Percentiles rank a stretch among this genome's conserved stretches.
phyloP scores from a whole-genome alignment of 164 flowering plant species.

The Vitis rotundifolia region DNA sequence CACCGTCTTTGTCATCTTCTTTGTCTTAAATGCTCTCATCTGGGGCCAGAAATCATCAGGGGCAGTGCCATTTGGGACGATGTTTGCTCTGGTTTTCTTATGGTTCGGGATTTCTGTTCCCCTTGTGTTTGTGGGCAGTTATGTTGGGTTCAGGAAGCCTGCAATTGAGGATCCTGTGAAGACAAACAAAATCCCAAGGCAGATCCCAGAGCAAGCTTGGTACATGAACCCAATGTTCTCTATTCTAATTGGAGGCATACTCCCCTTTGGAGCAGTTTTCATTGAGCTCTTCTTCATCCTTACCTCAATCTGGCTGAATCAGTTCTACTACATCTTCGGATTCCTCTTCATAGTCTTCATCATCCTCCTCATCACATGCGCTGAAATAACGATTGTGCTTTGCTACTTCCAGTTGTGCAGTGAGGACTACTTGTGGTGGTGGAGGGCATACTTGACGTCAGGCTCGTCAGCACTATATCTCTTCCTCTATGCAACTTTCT shows the following conservation, averaged over 20 bases:
- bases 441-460: constrained; percentile 60
- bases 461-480: constrained; percentile 67
- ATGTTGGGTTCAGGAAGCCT: constrained; percentile 63
- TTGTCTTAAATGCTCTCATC: constrained; percentile 59
- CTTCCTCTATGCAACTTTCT: constrained; percentile 59
- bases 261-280: constrained; percentile 69
- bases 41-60: constrained; percentile 78
- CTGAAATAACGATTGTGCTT: constrained; percentile 58
- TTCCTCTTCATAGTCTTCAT: constrained; percentile 59
- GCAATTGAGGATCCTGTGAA: constrained; percentile 58
- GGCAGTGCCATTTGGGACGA: constrained; percentile 78
- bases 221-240: constrained; percentile 62
- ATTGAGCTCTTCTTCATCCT: constrained; percentile 71
- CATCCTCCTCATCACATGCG: constrained; percentile 60
- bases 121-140: constrained; percentile 60
- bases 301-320: constrained; percentile 64
- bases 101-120: constrained; percentile 80
- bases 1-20: constrained; percentile 45
- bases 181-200: constrained; percentile 55
- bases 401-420: constrained; percentile 69
- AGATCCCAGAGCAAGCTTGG: constrained; percentile 66
- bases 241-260: constrained; percentile 60
- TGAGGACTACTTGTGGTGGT: constrained; percentile 69
- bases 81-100: constrained; percentile 57
- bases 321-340: constrained; percentile 67